Conservation (phyloP, 345 rosid genomes). For the Arabis hirsuta region DNA sequence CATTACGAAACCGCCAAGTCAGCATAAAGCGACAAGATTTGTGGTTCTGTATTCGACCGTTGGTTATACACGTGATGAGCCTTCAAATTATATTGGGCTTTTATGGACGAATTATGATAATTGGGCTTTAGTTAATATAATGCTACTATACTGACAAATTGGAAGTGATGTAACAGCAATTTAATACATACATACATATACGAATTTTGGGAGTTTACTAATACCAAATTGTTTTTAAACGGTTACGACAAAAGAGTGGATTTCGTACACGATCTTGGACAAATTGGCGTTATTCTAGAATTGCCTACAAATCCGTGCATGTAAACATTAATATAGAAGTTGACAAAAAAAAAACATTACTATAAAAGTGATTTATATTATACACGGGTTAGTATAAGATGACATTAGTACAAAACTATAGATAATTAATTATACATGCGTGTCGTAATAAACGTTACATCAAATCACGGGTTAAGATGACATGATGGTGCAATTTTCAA, state of each 20-base stretch:
- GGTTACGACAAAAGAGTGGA: slow-evolving; percentile 20
- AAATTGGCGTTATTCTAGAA: slow-evolving; percentile 27
- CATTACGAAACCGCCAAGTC: slow-evolving; percentile 40
- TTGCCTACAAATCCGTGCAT: slow-evolving; percentile 38
- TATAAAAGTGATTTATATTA: slow-evolving; percentile 1
- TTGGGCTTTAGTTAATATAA: not conserved
- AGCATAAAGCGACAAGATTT: slow-evolving; percentile 40
- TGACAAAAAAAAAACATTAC: slow-evolving; percentile 20
- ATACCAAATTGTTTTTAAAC: not conserved
- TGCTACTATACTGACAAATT: not conserved
- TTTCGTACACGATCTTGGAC: slow-evolving; percentile 29
- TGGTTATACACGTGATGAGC: slow-evolving; percentile 9
- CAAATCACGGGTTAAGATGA: slow-evolving; percentile 37
- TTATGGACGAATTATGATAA: not conserved
- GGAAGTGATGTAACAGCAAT: slow-evolving; percentile 13
- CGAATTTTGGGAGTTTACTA: not conserved
- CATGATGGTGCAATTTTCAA: slow-evolving; percentile 19
- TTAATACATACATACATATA: not conserved
- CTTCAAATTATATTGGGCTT: slow-evolving; percentile 15
- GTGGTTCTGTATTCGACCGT: slow-evolving; percentile 33
- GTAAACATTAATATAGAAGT: slow-evolving; percentile 4
- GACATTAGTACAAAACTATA: not conserved
- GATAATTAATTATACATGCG: not conserved
- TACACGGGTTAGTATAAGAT: not conserved
- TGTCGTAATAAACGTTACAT: slow-evolving; percentile 30